Evolutionary conservation across 2,329 filamentous ascomycete genomes (phyloP).

Genomic region (Colletotrichum orchidophilum): DNA sequence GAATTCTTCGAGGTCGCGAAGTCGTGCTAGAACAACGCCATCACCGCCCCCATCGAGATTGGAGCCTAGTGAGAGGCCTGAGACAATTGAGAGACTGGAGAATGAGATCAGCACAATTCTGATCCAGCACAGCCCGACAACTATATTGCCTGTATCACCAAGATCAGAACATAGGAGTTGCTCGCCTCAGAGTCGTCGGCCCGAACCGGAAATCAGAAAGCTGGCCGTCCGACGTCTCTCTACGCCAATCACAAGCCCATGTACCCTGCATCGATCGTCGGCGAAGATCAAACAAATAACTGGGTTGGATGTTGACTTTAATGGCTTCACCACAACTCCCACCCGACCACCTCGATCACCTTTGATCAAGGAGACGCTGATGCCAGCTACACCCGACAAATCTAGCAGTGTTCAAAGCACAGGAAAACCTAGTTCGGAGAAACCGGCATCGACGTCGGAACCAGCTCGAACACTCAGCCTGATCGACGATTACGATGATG

Average conservation of each 20-base stretch:
- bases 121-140: conserved; percentile 20
- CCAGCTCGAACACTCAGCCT: conserved; percentile 26
- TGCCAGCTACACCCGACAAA: conserved; percentile 4
- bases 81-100: conserved; percentile 11
- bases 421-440: neutral
- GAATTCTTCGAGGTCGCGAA: conserved; percentile 18
- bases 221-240: conserved; percentile 23
- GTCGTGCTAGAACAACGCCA: conserved; percentile 12
- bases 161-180: conserved; percentile 24
- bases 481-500: conserved; percentile 24
- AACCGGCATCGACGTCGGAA: conserved; percentile 13
- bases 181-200: conserved; percentile 14
- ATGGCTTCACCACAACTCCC: neutral
- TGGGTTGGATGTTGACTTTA: conserved; percentile 47
- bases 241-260: conserved; percentile 6
- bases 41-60: conserved; percentile 4
- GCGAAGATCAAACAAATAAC: conserved; percentile 54
- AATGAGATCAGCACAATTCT: conserved; percentile 28
- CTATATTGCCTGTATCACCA: neutral
- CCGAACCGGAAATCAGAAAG: neutral
- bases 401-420: conserved; percentile 8
- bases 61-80: neutral
- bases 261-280: conserved; percentile 43
- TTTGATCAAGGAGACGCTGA: neutral
- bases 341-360: conserved; percentile 2